phyloP scores from a whole-genome alignment of 345 rosid species.

The Aquilaria sinensis region DNA sequence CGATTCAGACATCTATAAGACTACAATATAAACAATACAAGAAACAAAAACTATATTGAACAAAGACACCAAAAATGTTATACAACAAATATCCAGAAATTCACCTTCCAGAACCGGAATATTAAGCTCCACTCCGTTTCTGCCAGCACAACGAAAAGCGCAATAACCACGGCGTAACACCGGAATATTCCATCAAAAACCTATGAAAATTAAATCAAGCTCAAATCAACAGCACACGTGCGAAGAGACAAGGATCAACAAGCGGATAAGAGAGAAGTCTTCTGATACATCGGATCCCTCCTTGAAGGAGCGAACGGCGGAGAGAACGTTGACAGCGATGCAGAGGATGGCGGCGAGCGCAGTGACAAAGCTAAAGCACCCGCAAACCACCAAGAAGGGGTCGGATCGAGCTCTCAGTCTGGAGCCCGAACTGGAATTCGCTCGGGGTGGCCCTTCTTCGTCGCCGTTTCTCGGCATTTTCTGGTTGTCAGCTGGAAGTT shows the following conservation, averaged over 20 bases:
- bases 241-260: not conserved
- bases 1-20: too few species aligned
- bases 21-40: too few species aligned
- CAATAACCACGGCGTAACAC: conserved; percentile 79
- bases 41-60: too few species aligned
- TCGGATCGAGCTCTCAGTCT: conserved; percentile 37
- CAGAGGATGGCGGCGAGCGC: conserved; percentile 69
- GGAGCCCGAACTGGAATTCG: conserved; percentile 12
- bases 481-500: not conserved
- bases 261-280: not conserved
- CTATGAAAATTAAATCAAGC: conserved; percentile 21
- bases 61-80: too few species aligned
- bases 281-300: conserved; percentile 61
- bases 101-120: conserved; percentile 62
- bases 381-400: conserved; percentile 63
- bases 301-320: conserved; percentile 73
- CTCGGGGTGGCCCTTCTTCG: conserved; percentile 3
- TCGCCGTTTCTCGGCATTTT: conserved; percentile 25
- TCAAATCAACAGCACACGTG: not conserved
- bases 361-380: conserved; percentile 69
- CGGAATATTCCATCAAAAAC: conserved; percentile 89
- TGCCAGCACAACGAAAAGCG: conserved; percentile 56
- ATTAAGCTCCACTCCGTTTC: conserved; percentile 94
- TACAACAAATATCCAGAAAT: too few species aligned
- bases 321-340: conserved; percentile 73